Conservation (phyloP, 345 rosid species). For the Melaleuca quinquenervia region DNA sequence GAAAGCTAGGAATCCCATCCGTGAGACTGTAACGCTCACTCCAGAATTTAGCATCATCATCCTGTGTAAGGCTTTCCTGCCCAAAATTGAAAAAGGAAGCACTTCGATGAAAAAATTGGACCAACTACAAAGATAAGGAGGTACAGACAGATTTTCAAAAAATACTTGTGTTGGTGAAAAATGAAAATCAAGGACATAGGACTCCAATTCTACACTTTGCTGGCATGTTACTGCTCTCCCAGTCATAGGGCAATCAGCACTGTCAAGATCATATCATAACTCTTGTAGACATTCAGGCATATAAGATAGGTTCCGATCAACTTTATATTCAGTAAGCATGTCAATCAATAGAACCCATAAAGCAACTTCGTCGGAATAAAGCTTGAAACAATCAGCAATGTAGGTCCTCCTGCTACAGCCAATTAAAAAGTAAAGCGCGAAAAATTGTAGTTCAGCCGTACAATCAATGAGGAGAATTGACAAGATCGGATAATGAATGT, state of each 20-base stretch:
- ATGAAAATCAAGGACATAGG: background rate
- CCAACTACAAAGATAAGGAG: background rate
- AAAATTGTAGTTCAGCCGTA: background rate
- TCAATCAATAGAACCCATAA: background rate
- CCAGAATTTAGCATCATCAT: constrained; percentile 84
- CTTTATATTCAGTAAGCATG: background rate
- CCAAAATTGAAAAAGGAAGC: constrained; percentile 14
- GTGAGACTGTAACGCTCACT: constrained; percentile 79
- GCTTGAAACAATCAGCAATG: background rate
- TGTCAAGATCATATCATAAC: background rate
- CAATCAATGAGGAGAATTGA: background rate
- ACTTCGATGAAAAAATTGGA: constrained; percentile 1
- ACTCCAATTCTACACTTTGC: background rate
- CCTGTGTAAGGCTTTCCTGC: constrained; percentile 91
- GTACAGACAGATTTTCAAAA: background rate
- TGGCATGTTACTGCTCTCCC: background rate
- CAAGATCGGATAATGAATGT: background rate
- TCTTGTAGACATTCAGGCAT: background rate
- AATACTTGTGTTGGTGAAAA: background rate
- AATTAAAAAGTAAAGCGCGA: background rate
- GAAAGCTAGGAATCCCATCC: constrained; percentile 93
- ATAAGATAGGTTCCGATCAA: background rate
- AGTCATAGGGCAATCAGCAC: background rate
- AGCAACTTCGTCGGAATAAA: background rate
- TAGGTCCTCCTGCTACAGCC: background rate